A percentile compares a stretch with the other conserved stretches of the same genome.
Conservation (phyloP, 805 yeast genomes). For the Starmerella floris region DNA sequence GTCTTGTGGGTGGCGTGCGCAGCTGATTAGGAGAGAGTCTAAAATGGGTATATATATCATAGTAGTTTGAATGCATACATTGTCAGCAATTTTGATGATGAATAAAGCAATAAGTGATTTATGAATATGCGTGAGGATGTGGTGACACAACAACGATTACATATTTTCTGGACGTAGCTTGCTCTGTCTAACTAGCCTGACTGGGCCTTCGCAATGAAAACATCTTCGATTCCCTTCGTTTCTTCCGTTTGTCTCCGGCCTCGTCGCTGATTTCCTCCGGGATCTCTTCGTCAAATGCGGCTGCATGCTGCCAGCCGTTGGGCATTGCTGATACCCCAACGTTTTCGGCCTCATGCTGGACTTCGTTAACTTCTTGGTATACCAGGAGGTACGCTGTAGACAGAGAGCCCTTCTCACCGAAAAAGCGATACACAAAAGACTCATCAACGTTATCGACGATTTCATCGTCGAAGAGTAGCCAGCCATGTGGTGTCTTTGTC, state of each 20-base stretch:
- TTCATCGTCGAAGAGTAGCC: slow-evolving; percentile 93
- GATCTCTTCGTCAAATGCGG: neutral
- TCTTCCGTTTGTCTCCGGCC: neutral
- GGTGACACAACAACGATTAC: neutral
- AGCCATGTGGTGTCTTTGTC: slow-evolving; percentile 66
- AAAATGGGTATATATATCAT: neutral
- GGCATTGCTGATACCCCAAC: neutral
- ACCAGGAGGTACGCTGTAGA: slow-evolving; percentile 87
- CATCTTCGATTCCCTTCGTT: neutral
- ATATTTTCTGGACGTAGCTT: neutral
- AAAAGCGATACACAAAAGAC: slow-evolving; percentile 65
- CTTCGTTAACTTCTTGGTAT: slow-evolving; percentile 43
- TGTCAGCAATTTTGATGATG: neutral
- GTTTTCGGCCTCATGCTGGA: slow-evolving; percentile 12
- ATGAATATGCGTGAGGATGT: neutral
- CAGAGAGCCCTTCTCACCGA: slow-evolving; percentile 76
- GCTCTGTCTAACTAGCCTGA: neutral
- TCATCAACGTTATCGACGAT: slow-evolving; percentile 82
- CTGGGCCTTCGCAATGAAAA: slow-evolving; percentile 3
- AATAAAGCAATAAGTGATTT: no score
- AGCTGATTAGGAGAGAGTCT: neutral
- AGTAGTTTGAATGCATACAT: neutral
- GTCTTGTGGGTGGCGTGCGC: slow-evolving; percentile 12
- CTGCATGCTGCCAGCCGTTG: neutral
- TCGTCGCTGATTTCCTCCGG: neutral